phyloP scores from a whole-genome alignment of 139 green algal species.

The Coelastrella sp. region DNA sequence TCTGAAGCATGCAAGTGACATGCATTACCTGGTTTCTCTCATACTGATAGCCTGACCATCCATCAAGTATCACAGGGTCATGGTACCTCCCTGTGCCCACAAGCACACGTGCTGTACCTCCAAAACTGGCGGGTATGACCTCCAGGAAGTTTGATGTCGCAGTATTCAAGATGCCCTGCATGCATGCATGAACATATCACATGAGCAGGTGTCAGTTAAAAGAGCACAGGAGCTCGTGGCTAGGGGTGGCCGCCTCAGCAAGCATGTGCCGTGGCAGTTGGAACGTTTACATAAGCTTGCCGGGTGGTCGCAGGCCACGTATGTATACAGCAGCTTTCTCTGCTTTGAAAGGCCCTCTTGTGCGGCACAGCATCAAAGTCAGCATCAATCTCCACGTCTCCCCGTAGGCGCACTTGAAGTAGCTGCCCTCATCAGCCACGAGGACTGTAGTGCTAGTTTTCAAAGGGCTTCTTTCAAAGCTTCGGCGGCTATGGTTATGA shows the following conservation, averaged over 20 bases:
- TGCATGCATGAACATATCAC: background rate
- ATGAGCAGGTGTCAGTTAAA: background rate
- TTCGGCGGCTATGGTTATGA: background rate
- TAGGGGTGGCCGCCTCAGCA: too few species aligned
- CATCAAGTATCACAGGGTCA: slow-evolving; percentile 30
- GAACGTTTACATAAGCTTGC: too few species aligned
- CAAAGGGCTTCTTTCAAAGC: background rate
- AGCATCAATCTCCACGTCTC: too few species aligned
- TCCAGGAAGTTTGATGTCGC: slow-evolving; percentile 10
- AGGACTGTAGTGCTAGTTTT: background rate
- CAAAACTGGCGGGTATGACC: slow-evolving; percentile 15
- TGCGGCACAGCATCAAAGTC: too few species aligned
- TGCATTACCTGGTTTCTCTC: slow-evolving; percentile 22
- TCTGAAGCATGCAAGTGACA: background rate
- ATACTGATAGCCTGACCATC: slow-evolving; percentile 35
- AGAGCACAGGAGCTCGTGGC: background rate
- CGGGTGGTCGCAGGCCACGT: too few species aligned
- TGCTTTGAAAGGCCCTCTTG: too few species aligned
- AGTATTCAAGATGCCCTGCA: slow-evolving; percentile 13
- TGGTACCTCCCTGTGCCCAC: slow-evolving; percentile 20
- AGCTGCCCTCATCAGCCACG: background rate
- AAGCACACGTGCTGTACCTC: slow-evolving; percentile 7
- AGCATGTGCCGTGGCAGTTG: too few species aligned
- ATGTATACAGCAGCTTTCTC: too few species aligned
- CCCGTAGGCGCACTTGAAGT: too few species aligned